phyloP scores from a whole-genome alignment of 805 yeast genomes.

The Blastobotrys peoriensis region DNA sequence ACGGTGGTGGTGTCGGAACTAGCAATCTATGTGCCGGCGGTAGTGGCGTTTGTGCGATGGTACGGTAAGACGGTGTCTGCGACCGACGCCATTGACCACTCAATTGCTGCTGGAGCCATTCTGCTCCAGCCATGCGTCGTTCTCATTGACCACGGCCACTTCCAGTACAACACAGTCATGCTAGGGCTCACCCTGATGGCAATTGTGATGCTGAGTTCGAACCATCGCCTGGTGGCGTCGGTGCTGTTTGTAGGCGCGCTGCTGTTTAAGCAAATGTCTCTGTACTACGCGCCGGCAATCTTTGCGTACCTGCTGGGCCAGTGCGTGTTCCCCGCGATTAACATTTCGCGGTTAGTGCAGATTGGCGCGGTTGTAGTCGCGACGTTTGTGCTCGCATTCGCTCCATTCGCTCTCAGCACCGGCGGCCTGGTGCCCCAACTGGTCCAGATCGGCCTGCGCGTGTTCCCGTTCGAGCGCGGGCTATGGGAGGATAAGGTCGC shows the following conservation, averaged over 20 bases:
- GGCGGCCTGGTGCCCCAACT: conserved; percentile 44
- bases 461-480: conserved; percentile 91
- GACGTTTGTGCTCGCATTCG: conserved; percentile 46
- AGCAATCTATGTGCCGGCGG: conserved; percentile 71
- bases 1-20: conserved; percentile 74
- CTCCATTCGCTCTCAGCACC: conserved; percentile 37
- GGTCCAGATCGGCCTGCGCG: conserved; percentile 53
- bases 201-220: conserved; percentile 57
- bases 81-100: conserved; percentile 65
- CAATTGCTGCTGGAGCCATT: conserved; percentile 70
- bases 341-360: conserved; percentile 50
- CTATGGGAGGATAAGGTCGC: conserved; percentile 97
- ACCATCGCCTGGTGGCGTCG: conserved; percentile 53
- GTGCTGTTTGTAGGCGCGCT: conserved; percentile 71
- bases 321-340: conserved; percentile 40
- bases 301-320: conserved; percentile 70
- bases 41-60: conserved; percentile 63
- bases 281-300: conserved; percentile 85
- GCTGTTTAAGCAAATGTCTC: conserved; percentile 91
- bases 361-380: conserved; percentile 59
- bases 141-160: conserved; percentile 93
- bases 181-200: conserved; percentile 74
- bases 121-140: conserved; percentile 77
- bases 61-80: conserved; percentile 49
- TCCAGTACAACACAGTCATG: conserved; percentile 94